A percentile compares a stretch with the other conserved stretches of the same genome.
Conservation (phyloP, 805 yeast species). For the Groenewaldozyma salmanticensis region DNA sequence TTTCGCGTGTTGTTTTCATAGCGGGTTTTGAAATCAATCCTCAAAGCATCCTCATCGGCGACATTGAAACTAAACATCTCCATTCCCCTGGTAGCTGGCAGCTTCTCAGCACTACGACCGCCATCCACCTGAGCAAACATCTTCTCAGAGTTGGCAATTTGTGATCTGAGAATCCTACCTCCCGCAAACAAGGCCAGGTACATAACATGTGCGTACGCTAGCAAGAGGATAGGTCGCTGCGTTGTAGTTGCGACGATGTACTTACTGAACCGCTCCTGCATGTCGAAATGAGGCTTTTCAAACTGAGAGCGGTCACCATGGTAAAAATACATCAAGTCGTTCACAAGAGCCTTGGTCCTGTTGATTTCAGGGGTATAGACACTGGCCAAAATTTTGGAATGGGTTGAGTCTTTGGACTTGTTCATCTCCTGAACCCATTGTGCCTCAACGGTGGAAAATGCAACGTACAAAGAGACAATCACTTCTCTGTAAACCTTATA, state of each 20-base stretch:
- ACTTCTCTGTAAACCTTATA: slow-evolving; percentile 74
- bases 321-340: slow-evolving; percentile 62
- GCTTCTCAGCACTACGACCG: slow-evolving; percentile 33
- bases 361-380: slow-evolving; percentile 67
- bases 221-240: slow-evolving; percentile 58
- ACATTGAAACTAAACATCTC: slow-evolving; percentile 64
- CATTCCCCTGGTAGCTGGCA: slow-evolving; percentile 50
- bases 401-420: slow-evolving; percentile 11
- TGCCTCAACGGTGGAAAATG: slow-evolving; percentile 21
- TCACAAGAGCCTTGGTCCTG: slow-evolving; percentile 44
- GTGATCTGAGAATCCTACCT: slow-evolving; percentile 62
- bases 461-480: slow-evolving; percentile 29
- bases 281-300: slow-evolving; percentile 44
- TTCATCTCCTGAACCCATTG: slow-evolving; percentile 20
- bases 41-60: slow-evolving; percentile 54
- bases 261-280: slow-evolving; percentile 51
- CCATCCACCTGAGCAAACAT: slow-evolving; percentile 54
- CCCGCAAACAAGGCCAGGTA: slow-evolving; percentile 84
- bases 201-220: slow-evolving; percentile 80
- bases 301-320: slow-evolving; percentile 47
- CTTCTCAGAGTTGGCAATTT: slow-evolving; percentile 55
- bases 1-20: slow-evolving; percentile 71
- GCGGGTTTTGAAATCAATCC: slow-evolving; percentile 60
- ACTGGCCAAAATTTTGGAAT: slow-evolving; percentile 38
- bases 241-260: slow-evolving; percentile 47